phyloP scores from a whole-genome alignment of 768 basidiomycete species.

The Sarcodon aspratus region DNA sequence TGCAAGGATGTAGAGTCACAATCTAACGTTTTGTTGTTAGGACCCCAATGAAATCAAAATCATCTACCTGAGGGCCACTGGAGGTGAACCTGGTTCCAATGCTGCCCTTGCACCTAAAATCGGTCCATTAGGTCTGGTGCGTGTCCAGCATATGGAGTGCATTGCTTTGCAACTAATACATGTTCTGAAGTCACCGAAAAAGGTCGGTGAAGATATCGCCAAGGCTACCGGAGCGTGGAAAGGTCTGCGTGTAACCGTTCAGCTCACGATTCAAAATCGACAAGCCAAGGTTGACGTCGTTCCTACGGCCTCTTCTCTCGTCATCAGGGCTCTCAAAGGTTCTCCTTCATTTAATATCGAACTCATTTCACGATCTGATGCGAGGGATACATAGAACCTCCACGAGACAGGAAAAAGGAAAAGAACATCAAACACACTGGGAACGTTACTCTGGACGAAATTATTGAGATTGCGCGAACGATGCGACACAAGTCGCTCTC shows the following conservation, averaged over 20 bases:
- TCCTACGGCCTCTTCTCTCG: slow-evolving; percentile 92
- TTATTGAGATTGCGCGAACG: slow-evolving; percentile 89
- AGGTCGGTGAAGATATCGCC: slow-evolving; percentile 99
- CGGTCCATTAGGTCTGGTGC: slow-evolving; percentile 97
- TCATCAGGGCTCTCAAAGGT: slow-evolving; percentile 98
- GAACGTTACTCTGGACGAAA: slow-evolving; percentile 89
- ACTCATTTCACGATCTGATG: neutral
- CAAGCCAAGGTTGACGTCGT: slow-evolving; percentile 96
- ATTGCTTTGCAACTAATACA: slow-evolving; percentile 7
- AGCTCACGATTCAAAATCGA: slow-evolving; percentile 99
- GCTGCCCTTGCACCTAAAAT: slow-evolving; percentile 99
- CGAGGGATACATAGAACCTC: slow-evolving; percentile 58
- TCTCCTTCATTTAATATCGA: slow-evolving; percentile 13
- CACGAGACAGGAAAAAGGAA: slow-evolving; percentile 99
- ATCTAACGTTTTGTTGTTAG: slow-evolving; percentile 24
- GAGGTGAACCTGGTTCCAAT: slow-evolving; percentile 99
- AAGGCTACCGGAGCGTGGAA: slow-evolving; percentile 99
- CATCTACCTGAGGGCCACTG: slow-evolving; percentile 96
- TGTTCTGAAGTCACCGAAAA: slow-evolving; percentile 85
- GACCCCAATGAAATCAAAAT: slow-evolving; percentile 98
- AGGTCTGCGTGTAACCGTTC: slow-evolving; percentile 97
- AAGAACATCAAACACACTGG: slow-evolving; percentile 99
- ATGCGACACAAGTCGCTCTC: slow-evolving; percentile 93
- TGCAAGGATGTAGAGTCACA: neutral
- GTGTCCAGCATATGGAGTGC: slow-evolving; percentile 16